Conservation (phyloP, 352 stramenopile species). For the Nothophytophthora sp. region DNA sequence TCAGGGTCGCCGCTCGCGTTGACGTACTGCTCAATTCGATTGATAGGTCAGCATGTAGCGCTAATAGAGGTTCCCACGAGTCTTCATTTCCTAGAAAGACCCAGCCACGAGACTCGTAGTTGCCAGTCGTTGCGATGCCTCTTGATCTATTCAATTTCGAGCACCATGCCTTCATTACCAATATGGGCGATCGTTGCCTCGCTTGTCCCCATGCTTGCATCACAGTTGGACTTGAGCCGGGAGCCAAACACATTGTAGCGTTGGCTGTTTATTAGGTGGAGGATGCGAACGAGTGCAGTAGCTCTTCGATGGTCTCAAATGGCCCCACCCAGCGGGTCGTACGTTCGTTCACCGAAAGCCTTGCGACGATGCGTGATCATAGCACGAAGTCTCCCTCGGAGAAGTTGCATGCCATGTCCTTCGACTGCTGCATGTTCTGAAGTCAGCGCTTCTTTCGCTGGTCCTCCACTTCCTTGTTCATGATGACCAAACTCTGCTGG, state of each 20-base stretch:
- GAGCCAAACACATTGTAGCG: too few species aligned
- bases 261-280: too few species aligned
- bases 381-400: constrained; percentile 31
- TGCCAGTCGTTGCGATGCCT: constrained; percentile 2
- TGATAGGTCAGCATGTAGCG: too few species aligned
- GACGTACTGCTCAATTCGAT: too few species aligned
- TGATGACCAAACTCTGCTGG: too few species aligned
- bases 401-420: constrained; percentile 16
- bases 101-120: constrained; percentile 5
- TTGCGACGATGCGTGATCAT: constrained; percentile 26
- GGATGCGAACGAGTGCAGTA: constrained; percentile 24
- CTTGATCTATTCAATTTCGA: constrained; percentile 3
- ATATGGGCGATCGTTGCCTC: too few species aligned
- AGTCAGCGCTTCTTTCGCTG: constrained; percentile 6
- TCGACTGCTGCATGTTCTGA: constrained; percentile 1
- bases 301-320: constrained; percentile 17
- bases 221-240: too few species aligned
- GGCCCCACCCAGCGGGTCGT: constrained; percentile 35
- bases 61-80: constrained; percentile 14
- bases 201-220: too few species aligned
- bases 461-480: constrained; percentile 16
- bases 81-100: constrained; percentile 15
- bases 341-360: constrained; percentile 27
- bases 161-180: too few species aligned
- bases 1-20: too few species aligned